Base-by-base conservation (phyloP, 106 monocot genomes). In the Amphibolis antarctica region DNA sequence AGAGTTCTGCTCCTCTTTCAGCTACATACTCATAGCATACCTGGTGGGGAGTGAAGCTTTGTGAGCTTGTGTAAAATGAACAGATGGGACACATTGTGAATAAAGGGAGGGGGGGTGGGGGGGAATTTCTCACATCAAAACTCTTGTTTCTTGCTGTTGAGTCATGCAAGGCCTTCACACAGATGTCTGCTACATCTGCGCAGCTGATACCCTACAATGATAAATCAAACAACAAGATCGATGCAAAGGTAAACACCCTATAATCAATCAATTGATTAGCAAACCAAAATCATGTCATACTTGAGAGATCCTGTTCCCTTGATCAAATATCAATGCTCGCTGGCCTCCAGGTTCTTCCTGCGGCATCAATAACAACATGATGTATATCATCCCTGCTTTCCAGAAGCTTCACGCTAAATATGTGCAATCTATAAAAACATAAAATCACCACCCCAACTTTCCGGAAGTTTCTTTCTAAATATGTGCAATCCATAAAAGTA, bases 261-360 rank as follows among this genome's bases (percentile, higher is more conserved):
- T 46, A 46, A 46, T n/a, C n/a, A 25, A 55, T 44, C 4, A 10
- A 45, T 27, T 25, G 14, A 27, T n/a, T 24, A 4, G 57, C 20
- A 48, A 20, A 45, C 46, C 12, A 15, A 24, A 63, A 63, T 14
- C 18, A n/a, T 22, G 63, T 24, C 49, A 27, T 76, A 96, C 94
- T 70, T 96, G 94, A 61, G 89, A 83, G 25, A 96, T 96, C 47
- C 94, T 81, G 65, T 90, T 96, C 49, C 94, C 94, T 80, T 96
- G 94, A 78, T 96, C 94, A 82, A 96, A 96, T 42, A 96, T 90
- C 63, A 96, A 62, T 1, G 94, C 94, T 30, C 94, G 81, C 63
- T 96, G 94, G 31, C 94, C 94, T 4, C 94, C 94, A 68, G 94
- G 94, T 79, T 90, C 94, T 80, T 96, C 93, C 93, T 94, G 77